These are phyloP conservation scores for Mycena maculata DNA, from an alignment of 768 basidiomycete genomes.

Conservation along the genomic window DNA sequence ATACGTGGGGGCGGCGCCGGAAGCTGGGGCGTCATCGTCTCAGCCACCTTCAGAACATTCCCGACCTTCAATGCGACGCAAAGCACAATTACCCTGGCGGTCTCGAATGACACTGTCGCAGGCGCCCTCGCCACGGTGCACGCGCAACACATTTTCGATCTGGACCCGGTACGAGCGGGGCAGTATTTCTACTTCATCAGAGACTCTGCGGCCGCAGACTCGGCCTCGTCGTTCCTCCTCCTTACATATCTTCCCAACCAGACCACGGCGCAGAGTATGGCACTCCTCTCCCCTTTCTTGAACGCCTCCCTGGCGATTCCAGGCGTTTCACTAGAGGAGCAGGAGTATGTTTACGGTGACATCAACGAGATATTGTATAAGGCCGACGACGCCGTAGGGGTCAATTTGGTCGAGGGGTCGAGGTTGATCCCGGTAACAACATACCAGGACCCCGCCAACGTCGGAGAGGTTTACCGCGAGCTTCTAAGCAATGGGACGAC, in stretches of 20 bases:
- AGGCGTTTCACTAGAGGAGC: constrained; percentile 23
- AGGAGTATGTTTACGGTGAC: neutral
- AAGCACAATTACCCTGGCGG: constrained; percentile 32
- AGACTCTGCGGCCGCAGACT: constrained; percentile 3
- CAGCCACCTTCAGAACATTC: constrained; percentile 49
- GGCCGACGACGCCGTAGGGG: constrained; percentile 29
- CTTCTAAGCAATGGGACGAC: constrained; percentile 32
- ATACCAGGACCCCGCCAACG: constrained; percentile 24
- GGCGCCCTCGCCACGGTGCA: constrained; percentile 43
- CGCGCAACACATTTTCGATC: constrained; percentile 49
- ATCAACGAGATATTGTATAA: constrained; percentile 32
- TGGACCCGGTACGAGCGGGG: constrained; percentile 43
- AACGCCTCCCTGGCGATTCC: constrained; percentile 32
- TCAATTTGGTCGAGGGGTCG: constrained; percentile 30
- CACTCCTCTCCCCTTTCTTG: constrained; percentile 37
- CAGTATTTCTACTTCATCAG: constrained; percentile 42
- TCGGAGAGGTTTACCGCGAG: constrained; percentile 37
- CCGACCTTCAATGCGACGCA: constrained; percentile 46
- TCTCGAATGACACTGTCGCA: constrained; percentile 31
- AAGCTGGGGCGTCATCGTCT: constrained; percentile 51
- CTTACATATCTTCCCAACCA: constrained; percentile 19
- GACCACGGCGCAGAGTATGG: constrained; percentile 26
- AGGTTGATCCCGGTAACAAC: constrained; percentile 30
- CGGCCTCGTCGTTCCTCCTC: constrained; percentile 26
- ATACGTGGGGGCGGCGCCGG: constrained; percentile 44